phyloP scores from a whole-genome alignment of 305 asterid species.

The Rubia tinctorum region DNA sequence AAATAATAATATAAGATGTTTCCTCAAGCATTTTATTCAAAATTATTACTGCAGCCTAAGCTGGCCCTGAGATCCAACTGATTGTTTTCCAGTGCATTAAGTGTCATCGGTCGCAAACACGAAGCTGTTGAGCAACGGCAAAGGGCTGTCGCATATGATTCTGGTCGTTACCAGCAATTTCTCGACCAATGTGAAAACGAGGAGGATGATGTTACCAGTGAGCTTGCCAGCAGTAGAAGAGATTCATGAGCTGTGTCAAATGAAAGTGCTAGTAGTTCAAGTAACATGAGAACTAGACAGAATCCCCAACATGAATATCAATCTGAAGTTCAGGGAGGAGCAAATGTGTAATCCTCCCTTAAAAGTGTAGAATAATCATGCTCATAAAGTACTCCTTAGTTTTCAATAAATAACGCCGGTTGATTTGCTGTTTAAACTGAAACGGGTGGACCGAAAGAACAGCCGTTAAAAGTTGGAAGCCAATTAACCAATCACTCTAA shows the following conservation, averaged over 20 bases:
- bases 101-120: constrained; percentile 44
- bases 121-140: constrained; percentile 69
- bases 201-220: constrained; percentile 47
- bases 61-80: neutral
- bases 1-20: constrained; percentile 6
- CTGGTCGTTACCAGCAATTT: constrained; percentile 35
- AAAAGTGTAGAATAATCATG: neutral
- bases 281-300: no score
- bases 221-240: constrained; percentile 43
- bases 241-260: neutral
- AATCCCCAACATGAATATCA: no score
- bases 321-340: no score
- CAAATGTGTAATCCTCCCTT: constrained; percentile 28
- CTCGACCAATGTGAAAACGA: constrained; percentile 55
- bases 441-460: neutral
- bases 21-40: neutral
- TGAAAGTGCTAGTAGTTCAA: no score
- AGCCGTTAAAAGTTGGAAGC: no score
- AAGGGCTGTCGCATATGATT: constrained; percentile 56
- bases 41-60: neutral
- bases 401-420: neutral
- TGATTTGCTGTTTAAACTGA: neutral
- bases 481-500: no score
- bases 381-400: neutral
- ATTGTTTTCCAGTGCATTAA: constrained; percentile 44